Evolutionary conservation across 352 stramenopile species (phyloP), one percentile per base, ranked within the genome.

Genomic region (Blastocystis sp.): DNA sequence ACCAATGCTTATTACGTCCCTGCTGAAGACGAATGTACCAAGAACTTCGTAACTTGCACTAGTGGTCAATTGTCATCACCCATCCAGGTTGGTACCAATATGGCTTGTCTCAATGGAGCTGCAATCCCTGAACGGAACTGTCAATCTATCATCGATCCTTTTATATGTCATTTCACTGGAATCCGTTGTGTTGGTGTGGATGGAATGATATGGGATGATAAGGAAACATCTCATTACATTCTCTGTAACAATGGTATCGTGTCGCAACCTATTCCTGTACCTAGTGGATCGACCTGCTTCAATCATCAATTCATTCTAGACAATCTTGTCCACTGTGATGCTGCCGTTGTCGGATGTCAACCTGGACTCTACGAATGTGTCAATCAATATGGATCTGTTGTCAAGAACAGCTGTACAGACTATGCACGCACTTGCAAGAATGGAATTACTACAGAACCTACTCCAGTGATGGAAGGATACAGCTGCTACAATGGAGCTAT

Each of bases 401-500:
- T 87, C 11, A 19, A 59, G 6, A 74, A 61, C 27, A 52, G 24
- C 11, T 87, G 77, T 54, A 87, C 77, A n/a, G 54, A 43, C 29
- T 87, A 77, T 51, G 52, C 52, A 43, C 29, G 42, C 12, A 32
- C 11, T 24, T 87, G 77, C 46, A 43, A 24, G 29, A 32, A 87
- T 46, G 12, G 42, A 29, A 16, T 51, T 5, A 81, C 71, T 3
- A 81, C 71, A 19, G 49, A 27, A 0, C 39, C 49, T 12, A 29
- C 43, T 9, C 12, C 71, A 16, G 6, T 61, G 21, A 52, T 56
- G 9, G 71, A 57, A 9, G 52, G 71, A 42, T 81, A 81, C 49
- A 63, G 21, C 11, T 81, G 71, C 71, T 81, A 81, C 52, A 81
- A 81, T 46, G 11, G 46, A 27, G 71, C 71, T 32, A 63, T 81